Conservation (phyloP, 2,329 filamentous ascomycete species). For the Penicillium nordicum region DNA sequence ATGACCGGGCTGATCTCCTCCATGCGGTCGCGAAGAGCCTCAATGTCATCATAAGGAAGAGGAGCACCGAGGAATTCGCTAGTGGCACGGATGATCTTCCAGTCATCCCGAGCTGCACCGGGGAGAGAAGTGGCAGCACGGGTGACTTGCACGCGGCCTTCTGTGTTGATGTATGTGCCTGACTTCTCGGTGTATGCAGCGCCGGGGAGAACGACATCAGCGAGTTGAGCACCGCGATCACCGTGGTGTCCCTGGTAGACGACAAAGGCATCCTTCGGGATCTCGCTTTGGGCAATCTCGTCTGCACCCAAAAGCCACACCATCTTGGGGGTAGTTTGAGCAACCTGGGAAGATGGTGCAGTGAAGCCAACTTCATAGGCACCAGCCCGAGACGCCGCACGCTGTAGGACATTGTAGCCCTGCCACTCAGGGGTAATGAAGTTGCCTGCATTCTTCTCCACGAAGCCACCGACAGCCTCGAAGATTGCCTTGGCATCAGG, state of each 20-base stretch:
- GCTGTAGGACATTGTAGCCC: slow-evolving; percentile 94
- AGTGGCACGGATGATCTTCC: slow-evolving; percentile 94
- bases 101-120: slow-evolving; percentile 89
- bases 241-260: slow-evolving; percentile 98
- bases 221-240: slow-evolving; percentile 86
- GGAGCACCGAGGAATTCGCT: slow-evolving; percentile 87
- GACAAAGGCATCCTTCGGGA: slow-evolving; percentile 93
- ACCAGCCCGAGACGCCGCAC: slow-evolving; percentile 84
- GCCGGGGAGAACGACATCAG: slow-evolving; percentile 88
- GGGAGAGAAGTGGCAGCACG: slow-evolving; percentile 84
- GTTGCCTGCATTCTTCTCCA: slow-evolving; percentile 86
- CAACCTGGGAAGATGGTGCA: slow-evolving; percentile 74
- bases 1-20: slow-evolving; percentile 89
- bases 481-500: slow-evolving; percentile 88
- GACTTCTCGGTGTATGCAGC: slow-evolving; percentile 97
- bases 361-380: slow-evolving; percentile 96
- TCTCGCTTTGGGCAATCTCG: slow-evolving; percentile 77
- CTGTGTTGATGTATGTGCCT: slow-evolving; percentile 95
- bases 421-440: slow-evolving; percentile 92
- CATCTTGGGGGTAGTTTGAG: slow-evolving; percentile 85
- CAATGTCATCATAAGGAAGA: slow-evolving; percentile 89
- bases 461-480: slow-evolving; percentile 82
- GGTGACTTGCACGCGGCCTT: slow-evolving; percentile 92
- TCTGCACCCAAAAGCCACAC: slow-evolving; percentile 96
- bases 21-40: slow-evolving; percentile 87